A percentile compares a stretch with the other conserved stretches of the same genome.
Evolutionary conservation across 2,329 filamentous ascomycete genomes (phyloP).

Genomic region (Amesomyces nigricolor): DNA sequence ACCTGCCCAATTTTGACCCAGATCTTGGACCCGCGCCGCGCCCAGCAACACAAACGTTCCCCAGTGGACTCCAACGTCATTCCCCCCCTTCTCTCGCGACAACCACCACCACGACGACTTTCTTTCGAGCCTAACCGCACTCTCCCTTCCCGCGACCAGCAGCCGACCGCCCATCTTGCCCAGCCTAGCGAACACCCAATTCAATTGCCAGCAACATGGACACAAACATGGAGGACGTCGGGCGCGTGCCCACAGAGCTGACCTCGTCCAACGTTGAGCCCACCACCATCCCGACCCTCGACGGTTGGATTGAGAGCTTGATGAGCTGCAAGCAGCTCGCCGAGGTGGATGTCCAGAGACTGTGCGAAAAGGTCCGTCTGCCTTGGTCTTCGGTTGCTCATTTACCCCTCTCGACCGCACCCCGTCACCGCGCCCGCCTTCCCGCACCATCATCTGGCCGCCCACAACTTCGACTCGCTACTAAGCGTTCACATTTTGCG

Average conservation of each 20-base stretch:
- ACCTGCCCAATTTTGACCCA: slow-evolving; percentile 28
- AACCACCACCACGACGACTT: neutral
- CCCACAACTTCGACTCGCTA: neutral
- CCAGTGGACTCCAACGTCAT: slow-evolving; percentile 25
- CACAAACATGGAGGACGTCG: slow-evolving; percentile 98
- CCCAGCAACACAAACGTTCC: slow-evolving; percentile 18
- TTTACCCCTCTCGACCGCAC: slow-evolving; percentile 1
- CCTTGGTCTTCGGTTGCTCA: neutral
- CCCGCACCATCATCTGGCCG: neutral
- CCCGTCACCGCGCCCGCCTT: neutral
- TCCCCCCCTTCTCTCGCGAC: slow-evolving; percentile 16
- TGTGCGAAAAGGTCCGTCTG: slow-evolving; percentile 85
- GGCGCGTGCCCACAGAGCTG: slow-evolving; percentile 74
- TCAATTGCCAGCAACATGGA: slow-evolving; percentile 59
- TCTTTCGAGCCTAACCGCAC: slow-evolving; percentile 14
- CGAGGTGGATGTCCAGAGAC: slow-evolving; percentile 87
- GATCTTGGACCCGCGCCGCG: slow-evolving; percentile 25
- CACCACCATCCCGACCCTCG: slow-evolving; percentile 83
- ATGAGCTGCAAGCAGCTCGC: slow-evolving; percentile 98
- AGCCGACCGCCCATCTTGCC: neutral
- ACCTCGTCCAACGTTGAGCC: slow-evolving; percentile 67
- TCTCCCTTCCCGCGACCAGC: slow-evolving; percentile 13
- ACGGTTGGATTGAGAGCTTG: slow-evolving; percentile 97
- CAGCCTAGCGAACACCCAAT: slow-evolving; percentile 1
- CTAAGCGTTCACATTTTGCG: slow-evolving; percentile 24